Percentiles rank a stretch among this genome's conserved stretches.
Conservation (phyloP, 164 flowering plant species). For the Umbellularia californica region DNA sequence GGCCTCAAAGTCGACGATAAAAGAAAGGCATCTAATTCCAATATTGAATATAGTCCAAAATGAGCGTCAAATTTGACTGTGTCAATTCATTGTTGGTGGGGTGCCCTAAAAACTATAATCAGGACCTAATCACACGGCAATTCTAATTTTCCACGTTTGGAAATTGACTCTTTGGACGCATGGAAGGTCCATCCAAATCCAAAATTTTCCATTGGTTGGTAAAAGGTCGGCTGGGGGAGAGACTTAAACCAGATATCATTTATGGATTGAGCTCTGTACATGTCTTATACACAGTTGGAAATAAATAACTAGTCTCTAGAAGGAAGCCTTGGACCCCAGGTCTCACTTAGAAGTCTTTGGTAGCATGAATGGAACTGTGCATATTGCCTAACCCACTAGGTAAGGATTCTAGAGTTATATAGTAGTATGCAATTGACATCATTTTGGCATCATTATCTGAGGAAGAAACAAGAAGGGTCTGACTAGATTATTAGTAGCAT, state of each 20-base stretch:
- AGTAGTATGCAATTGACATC: no score
- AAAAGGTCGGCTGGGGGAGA: conserved; percentile 2
- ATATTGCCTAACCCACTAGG: neutral
- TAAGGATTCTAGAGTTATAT: no score
- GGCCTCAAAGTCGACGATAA: no score
- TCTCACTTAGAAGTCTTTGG: neutral
- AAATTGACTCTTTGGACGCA: neutral
- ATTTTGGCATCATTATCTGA: no score
- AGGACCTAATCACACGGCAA: neutral
- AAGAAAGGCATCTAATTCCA: no score
- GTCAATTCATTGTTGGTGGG: no score
- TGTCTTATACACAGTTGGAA: neutral
- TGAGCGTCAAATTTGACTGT: no score
- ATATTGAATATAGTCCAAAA: no score
- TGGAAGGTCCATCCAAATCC: neutral
- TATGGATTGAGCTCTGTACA: neutral
- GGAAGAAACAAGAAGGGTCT: no score
- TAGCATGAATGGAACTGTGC: neutral
- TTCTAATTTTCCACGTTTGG: neutral
- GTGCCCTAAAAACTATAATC: no score
- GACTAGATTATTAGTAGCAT: no score
- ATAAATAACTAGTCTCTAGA: neutral
- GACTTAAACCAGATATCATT: neutral
- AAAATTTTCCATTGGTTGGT: conserved; percentile 10
- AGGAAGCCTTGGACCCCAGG: neutral